A percentile compares a stretch with the other conserved stretches of the same genome.
Conservation (phyloP, 2,329 filamentous ascomycete genomes). For the Corinectria fuckeliana region DNA sequence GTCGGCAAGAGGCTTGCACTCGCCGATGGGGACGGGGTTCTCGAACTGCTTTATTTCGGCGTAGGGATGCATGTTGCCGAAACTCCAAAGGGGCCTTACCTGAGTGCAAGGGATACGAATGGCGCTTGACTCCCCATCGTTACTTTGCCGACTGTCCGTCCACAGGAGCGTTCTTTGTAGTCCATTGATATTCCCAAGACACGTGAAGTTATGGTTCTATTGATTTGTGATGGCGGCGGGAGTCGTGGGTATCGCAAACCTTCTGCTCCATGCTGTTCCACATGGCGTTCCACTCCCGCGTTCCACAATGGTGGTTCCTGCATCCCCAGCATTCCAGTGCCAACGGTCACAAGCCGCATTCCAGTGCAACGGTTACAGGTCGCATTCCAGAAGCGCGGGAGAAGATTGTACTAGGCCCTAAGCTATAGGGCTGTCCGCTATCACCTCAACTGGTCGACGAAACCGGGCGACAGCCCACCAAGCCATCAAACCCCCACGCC, state of each 20-base stretch:
- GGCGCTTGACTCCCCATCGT: neutral
- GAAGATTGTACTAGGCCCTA: neutral
- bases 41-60: neutral
- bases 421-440: neutral
- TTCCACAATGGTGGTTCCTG: neutral
- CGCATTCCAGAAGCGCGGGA: slow-evolving; percentile 19
- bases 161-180: too few relatives aligned
- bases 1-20: neutral
- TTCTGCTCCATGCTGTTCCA: neutral
- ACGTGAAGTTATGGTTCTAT: neutral
- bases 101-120: neutral
- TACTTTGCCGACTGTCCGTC: too few relatives aligned
- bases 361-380: neutral
- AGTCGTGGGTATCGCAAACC: neutral
- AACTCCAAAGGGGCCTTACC: neutral
- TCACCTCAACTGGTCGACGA: neutral
- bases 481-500: slow-evolving; percentile 8
- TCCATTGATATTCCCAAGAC: neutral
- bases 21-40: neutral
- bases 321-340: neutral
- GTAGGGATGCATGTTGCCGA: neutral
- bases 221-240: neutral
- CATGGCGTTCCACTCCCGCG: neutral
- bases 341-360: neutral
- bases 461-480: neutral